phyloP scores from a whole-genome alignment of 2,329 filamentous ascomycete genomes.

The Penicillium crustosum region DNA sequence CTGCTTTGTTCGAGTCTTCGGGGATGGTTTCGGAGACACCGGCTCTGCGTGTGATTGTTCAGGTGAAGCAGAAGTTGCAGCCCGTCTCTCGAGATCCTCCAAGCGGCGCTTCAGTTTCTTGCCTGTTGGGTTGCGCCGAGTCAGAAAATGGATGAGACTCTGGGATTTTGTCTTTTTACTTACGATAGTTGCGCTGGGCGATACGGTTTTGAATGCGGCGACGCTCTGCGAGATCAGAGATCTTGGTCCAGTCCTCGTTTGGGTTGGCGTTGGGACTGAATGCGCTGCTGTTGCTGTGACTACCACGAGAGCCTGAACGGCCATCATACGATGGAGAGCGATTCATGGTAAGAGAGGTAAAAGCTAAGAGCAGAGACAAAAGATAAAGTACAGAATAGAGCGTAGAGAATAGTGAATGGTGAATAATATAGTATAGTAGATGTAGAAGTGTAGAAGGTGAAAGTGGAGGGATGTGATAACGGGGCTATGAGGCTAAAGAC shows the following conservation, averaged over 20 bases:
- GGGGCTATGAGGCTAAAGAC: conserved; percentile 2
- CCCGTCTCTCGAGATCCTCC: conserved; percentile 63
- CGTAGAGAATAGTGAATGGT: background rate
- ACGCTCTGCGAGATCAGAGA: conserved; percentile 92
- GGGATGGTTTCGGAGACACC: conserved; percentile 34
- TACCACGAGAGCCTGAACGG: conserved; percentile 55
- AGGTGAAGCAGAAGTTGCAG: conserved; percentile 61
- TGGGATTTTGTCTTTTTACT: conserved; percentile 35
- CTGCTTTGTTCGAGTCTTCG: conserved; percentile 29
- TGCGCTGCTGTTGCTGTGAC: conserved; percentile 83
- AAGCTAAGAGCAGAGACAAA: conserved; percentile 3
- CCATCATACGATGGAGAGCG: conserved; percentile 30
- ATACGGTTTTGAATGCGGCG: conserved; percentile 95
- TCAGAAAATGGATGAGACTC: background rate
- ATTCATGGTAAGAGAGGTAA: conserved; percentile 31
- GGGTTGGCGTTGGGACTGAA: conserved; percentile 93
- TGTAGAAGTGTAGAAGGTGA: conserved; percentile 4
- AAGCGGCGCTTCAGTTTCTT: conserved; percentile 68
- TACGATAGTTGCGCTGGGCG: conserved; percentile 96
- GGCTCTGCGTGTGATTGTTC: conserved; percentile 59
- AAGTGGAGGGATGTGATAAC: conserved; percentile 3
- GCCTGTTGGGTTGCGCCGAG: conserved; percentile 39
- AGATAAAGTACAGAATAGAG: conserved; percentile 10
- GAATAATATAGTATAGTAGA: background rate
- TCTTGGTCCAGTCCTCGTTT: conserved; percentile 99